Evolutionary conservation across 345 rosid genomes (phyloP).

Genomic region (Acer negundo): DNA sequence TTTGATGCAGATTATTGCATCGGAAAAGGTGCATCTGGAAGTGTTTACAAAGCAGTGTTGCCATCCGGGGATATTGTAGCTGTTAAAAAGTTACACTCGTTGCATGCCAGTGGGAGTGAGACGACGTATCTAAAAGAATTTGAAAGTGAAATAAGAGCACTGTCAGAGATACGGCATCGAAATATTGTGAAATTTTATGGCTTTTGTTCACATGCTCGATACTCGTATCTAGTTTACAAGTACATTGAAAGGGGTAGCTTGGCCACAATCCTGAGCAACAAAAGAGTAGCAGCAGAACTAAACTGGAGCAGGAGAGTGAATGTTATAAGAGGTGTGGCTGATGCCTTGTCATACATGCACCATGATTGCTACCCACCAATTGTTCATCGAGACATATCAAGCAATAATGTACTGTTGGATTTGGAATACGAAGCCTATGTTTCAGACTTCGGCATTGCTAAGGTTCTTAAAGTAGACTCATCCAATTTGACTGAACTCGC

Average conservation of each 20-base stretch:
- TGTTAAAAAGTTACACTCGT: slow-evolving; percentile 10
- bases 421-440: slow-evolving; percentile 30
- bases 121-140: background rate
- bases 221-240: slow-evolving; percentile 12
- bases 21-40: slow-evolving; percentile 21
- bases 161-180: slow-evolving; percentile 15
- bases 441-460: slow-evolving; percentile 19
- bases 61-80: slow-evolving; percentile 11
- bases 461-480: slow-evolving; percentile 18
- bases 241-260: slow-evolving; percentile 21
- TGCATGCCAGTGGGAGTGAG: background rate
- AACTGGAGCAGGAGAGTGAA: slow-evolving; percentile 22
- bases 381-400: slow-evolving; percentile 31
- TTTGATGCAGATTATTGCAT: slow-evolving; percentile 21
- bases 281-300: background rate
- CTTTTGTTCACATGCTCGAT: slow-evolving; percentile 3
- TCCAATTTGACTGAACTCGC: slow-evolving; percentile 25
- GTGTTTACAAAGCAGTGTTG: background rate
- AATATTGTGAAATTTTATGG: background rate
- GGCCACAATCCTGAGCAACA: background rate
- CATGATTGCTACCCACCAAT: slow-evolving; percentile 22
- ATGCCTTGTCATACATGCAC: slow-evolving; percentile 30
- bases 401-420: slow-evolving; percentile 28
- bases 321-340: slow-evolving; percentile 19
- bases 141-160: slow-evolving; percentile 6